These are phyloP conservation scores for Starmerella gropengiesseri DNA, from an alignment of 805 yeast genomes.

Conservation along the genomic window DNA sequence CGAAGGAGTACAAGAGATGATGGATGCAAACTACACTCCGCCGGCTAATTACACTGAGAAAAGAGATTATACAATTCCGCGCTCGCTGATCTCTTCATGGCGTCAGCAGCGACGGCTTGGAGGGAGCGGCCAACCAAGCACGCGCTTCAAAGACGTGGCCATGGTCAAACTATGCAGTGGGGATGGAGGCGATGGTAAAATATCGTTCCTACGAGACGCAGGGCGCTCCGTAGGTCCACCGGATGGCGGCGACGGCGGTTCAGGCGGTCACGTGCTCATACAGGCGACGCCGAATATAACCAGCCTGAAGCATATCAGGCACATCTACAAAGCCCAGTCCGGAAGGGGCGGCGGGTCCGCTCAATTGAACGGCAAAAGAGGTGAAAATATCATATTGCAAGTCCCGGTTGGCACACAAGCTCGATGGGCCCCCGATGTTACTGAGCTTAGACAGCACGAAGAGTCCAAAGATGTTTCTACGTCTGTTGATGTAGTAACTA, in stretches of 20 bases:
- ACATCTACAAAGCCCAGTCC: constrained; percentile 56
- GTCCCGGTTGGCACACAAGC: constrained; percentile 90
- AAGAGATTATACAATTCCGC: constrained; percentile 15
- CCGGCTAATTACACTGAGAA: constrained; percentile 14
- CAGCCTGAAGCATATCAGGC: constrained; percentile 58
- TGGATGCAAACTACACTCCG: constrained; percentile 18
- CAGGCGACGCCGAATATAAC: constrained; percentile 65
- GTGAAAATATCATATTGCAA: constrained; percentile 64
- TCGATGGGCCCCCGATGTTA: constrained; percentile 41
- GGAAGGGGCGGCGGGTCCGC: constrained; percentile 64
- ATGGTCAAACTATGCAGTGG: constrained; percentile 64
- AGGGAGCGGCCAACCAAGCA: constrained; percentile 8
- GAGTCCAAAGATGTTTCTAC: background rate
- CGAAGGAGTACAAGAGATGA: constrained; percentile 15
- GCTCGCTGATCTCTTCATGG: constrained; percentile 22
- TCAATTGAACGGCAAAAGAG: constrained; percentile 80
- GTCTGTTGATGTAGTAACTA: constrained; percentile 20
- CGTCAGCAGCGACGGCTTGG: constrained; percentile 22
- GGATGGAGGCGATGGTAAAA: constrained; percentile 77
- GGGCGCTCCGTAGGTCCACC: constrained; percentile 85
- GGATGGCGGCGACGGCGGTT: constrained; percentile 98
- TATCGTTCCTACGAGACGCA: constrained; percentile 79
- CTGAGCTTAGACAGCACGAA: constrained; percentile 9
- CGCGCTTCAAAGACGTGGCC: constrained; percentile 42
- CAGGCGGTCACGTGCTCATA: constrained; percentile 78